These are phyloP conservation scores for Sparassis latifolia DNA, from an alignment of 1,284 basidiomycete genomes.

Conservation along the genomic window DNA sequence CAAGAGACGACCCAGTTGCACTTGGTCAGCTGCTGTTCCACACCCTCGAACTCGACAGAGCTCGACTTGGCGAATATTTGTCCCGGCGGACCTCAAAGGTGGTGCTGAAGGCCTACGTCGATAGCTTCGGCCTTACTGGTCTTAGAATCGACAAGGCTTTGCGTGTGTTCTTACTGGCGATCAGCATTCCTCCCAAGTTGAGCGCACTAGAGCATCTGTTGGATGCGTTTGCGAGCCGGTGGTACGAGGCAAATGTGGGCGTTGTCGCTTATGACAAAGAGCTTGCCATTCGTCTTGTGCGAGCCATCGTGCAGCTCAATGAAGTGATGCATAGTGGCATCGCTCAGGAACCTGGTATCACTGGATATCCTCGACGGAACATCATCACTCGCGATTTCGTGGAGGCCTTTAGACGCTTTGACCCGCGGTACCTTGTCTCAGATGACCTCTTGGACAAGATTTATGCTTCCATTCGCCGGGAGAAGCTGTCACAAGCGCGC, in stretches of 20 bases:
- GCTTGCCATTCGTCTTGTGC: constrained; percentile 71
- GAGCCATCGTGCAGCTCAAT: constrained; percentile 84
- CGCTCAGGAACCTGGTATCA: constrained; percentile 53
- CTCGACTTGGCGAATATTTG: constrained; percentile 81
- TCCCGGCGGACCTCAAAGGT: constrained; percentile 63
- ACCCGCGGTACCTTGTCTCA: constrained; percentile 60
- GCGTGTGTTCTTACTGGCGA: constrained; percentile 79
- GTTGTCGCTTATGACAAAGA: constrained; percentile 76
- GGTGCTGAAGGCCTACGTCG: constrained; percentile 79
- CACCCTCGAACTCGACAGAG: constrained; percentile 78
- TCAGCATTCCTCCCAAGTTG: constrained; percentile 61
- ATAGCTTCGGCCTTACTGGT: constrained; percentile 79
- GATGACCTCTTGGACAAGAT: constrained; percentile 72
- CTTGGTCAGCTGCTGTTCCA: constrained; percentile 83
- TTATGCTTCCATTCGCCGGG: constrained; percentile 68
- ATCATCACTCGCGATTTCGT: constrained; percentile 74
- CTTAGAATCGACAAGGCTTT: constrained; percentile 86
- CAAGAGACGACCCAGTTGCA: constrained; percentile 54
- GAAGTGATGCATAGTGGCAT: constrained; percentile 69
- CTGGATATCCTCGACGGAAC: constrained; percentile 54
- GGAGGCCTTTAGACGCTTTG: constrained; percentile 71
- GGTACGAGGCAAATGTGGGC: constrained; percentile 84
- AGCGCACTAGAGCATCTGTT: constrained; percentile 59
- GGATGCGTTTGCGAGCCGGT: constrained; percentile 84
- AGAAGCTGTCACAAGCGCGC: constrained; percentile 71